phyloP scores from a whole-genome alignment of 2,329 filamentous ascomycete species.

The Aureobasidium pullulans region DNA sequence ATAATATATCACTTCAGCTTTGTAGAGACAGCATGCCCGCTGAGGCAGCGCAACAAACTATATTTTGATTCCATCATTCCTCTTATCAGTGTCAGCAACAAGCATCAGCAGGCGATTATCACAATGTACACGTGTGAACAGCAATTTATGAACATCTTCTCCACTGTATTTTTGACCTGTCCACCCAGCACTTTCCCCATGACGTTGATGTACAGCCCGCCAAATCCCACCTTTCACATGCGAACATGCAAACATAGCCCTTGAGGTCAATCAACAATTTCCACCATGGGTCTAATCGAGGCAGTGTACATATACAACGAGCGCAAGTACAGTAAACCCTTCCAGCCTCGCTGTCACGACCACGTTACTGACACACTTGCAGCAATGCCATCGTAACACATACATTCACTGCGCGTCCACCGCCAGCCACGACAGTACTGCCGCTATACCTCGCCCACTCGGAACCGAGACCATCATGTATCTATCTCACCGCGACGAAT shows the following conservation, averaged over 20 bases:
- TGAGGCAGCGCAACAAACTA: background rate
- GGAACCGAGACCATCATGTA: conserved; percentile 71
- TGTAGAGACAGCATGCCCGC: background rate
- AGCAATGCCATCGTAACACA: conserved; percentile 84
- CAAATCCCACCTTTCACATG: conserved; percentile 8
- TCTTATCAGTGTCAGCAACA: no score
- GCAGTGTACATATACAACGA: conserved; percentile 97
- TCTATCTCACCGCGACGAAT: conserved; percentile 74
- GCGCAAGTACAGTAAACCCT: conserved; percentile 60
- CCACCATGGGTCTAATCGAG: conserved; percentile 66
- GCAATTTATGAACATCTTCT: no score
- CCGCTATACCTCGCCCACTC: conserved; percentile 82
- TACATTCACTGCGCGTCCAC: conserved; percentile 74
- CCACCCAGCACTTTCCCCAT: background rate
- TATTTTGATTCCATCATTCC: background rate
- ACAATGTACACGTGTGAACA: no score
- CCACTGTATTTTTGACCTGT: no score
- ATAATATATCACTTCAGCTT: background rate
- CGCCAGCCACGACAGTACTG: conserved; percentile 67
- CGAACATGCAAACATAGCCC: background rate
- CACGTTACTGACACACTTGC: background rate
- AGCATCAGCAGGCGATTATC: no score
- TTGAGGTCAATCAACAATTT: background rate
- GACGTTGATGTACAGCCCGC: background rate
- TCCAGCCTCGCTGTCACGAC: background rate